Conservation (phyloP, 2,329 filamentous ascomycete genomes). For the Fusarium sp. region DNA sequence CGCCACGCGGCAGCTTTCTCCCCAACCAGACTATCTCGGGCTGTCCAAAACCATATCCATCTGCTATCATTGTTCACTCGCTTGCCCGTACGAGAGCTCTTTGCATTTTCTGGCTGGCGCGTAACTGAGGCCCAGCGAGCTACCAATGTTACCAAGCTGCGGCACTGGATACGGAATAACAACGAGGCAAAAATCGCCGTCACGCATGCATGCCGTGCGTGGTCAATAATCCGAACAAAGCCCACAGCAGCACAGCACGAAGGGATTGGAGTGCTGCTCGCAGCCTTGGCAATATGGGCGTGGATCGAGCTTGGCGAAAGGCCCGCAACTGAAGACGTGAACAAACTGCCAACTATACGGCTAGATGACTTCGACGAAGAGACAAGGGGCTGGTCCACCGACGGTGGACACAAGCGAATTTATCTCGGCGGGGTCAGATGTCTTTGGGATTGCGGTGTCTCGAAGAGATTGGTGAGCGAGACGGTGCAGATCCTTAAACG, state of each 20-base stretch:
- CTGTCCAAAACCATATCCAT: not conserved
- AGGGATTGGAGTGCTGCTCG: not conserved
- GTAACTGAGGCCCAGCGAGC: not conserved
- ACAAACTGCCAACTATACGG: not conserved
- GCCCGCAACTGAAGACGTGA: not conserved
- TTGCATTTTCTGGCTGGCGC: not conserved
- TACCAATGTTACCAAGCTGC: not conserved
- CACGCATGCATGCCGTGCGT: not conserved
- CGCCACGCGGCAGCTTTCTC: not conserved
- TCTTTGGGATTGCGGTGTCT: not conserved
- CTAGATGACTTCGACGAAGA: not conserved
- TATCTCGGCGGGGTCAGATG: not conserved
- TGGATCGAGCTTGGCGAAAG: not conserved
- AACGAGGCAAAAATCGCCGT: not conserved
- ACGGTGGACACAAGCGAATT: not conserved
- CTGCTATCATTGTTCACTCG: not conserved
- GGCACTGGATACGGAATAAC: not conserved
- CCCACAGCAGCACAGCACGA: not conserved
- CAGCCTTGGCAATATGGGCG: not conserved
- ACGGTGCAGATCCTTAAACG: not conserved
- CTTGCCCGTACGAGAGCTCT: not conserved
- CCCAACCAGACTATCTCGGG: not conserved
- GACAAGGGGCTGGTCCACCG: not conserved
- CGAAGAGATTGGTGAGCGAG: not conserved
- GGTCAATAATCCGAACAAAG: not conserved